phyloP scores from a whole-genome alignment of 495 filamentous ascomycete species.

The Choiromyces venosus region DNA sequence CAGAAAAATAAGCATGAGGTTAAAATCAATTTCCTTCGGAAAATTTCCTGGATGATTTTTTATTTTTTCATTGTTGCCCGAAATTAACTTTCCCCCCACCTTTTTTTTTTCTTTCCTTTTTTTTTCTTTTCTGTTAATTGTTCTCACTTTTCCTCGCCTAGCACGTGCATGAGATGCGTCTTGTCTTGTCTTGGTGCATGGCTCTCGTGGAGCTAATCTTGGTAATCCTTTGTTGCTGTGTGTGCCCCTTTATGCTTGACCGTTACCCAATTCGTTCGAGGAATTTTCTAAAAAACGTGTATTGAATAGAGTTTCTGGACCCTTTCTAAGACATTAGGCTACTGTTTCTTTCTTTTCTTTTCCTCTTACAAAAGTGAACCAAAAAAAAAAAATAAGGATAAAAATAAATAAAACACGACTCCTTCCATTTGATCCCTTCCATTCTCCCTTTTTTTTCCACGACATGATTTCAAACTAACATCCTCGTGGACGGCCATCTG shows the following conservation, averaged over 20 bases:
- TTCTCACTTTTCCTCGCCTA: slow-evolving; percentile 31
- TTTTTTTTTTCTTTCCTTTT: slow-evolving; percentile 8
- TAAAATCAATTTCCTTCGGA: not conserved
- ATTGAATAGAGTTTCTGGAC: not conserved
- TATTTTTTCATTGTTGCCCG: not conserved
- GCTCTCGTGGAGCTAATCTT: slow-evolving; percentile 35
- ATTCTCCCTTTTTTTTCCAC: not conserved
- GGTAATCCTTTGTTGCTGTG: slow-evolving; percentile 35
- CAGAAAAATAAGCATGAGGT: not conserved
- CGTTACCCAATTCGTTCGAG: not conserved
- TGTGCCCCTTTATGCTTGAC: slow-evolving; percentile 27
- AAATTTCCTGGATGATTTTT: not conserved
- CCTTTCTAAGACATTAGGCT: not conserved
- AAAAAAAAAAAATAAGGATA: not conserved
- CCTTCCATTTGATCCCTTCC: not conserved
- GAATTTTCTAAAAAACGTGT: slow-evolving; percentile 3
- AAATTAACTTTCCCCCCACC: not conserved
- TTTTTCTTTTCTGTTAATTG: slow-evolving; percentile 6
- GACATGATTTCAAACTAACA: not conserved
- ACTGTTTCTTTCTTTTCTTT: not conserved
- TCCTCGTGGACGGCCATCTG: not conserved
- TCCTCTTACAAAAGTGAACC: not conserved
- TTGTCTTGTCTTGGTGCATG: slow-evolving; percentile 36
- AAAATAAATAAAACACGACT: too few relatives aligned
- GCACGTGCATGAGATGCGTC: slow-evolving; percentile 35